Base-by-base conservation (phyloP, 495 filamentous ascomycete genomes). In the Apodospora peruviana region DNA sequence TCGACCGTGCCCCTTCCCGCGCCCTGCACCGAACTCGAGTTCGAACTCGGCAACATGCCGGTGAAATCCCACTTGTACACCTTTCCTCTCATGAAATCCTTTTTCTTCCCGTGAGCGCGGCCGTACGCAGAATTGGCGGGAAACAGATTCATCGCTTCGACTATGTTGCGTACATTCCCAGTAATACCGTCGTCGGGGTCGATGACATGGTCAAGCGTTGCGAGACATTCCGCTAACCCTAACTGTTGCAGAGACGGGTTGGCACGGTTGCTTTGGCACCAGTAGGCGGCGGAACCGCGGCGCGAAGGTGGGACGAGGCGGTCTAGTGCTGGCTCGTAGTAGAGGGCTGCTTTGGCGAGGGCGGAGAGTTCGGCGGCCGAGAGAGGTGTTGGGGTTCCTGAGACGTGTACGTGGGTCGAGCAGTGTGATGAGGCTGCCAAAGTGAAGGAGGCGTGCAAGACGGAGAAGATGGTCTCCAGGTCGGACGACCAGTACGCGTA, bases 61-160 rank as follows among this genome's bases (percentile, higher is more conserved):
- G 57, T 47, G 14, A 60, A 57, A 34, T 62, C 52, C 62, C 62
- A 66, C 55, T 60, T 66, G 51, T 59, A 66, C 43, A 57, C 52
- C 50, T 66, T 66, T 8, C 57, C 59, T 2, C 53, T 32, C 5
- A 66, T 36, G 39, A 60, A 62, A 18, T 62, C 52, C 32, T 46
- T 40, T 25, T 45, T 43, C 54, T 47, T 46, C n/a, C 54, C 46
- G 12, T 55, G 44, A 2, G 48, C 49, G 14, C 40, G 27, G 10
- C 50, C 61, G 21, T 52, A 53, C 8, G 50, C 50, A 16, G 50
- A 55, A 2, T 25, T 23, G n/a, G 42, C 38, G 2, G 59, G 36
- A 27, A 65, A 50, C 4, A 59, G 47, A 25, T 62, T 66, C 45
- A 66, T 46, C 4, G 18, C 34, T 40, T 59, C 51, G 5, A 63